phyloP scores from a whole-genome alignment of 2,329 filamentous ascomycete genomes.

The Sphaceloma murrayae region DNA sequence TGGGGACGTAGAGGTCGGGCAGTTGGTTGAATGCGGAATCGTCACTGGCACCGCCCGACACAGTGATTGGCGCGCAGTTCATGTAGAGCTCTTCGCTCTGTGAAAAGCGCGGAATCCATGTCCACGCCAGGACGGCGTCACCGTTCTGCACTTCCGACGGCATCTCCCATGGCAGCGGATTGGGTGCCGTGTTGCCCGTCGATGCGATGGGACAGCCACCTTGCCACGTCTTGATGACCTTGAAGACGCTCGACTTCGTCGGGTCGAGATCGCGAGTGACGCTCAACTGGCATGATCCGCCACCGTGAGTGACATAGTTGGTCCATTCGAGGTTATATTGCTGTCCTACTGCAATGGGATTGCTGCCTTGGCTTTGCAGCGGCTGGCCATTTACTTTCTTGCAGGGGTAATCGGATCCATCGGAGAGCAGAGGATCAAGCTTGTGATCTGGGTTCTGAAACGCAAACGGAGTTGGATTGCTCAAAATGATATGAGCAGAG shows the following conservation, averaged over 20 bases:
- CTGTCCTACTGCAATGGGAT: not conserved
- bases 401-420: conserved; percentile 12
- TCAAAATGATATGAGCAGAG: conserved; percentile 4
- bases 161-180: conserved; percentile 61
- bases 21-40: conserved; percentile 42
- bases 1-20: conserved; percentile 48
- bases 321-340: conserved; percentile 5
- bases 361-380: conserved; percentile 3
- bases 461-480: conserved; percentile 1
- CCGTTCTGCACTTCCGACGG: conserved; percentile 65
- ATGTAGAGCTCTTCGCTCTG: conserved; percentile 95
- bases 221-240: conserved; percentile 79
- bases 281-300: conserved; percentile 81
- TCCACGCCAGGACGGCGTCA: conserved; percentile 72
- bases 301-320: conserved; percentile 53
- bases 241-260: conserved; percentile 59
- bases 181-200: conserved; percentile 32
- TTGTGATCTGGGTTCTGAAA: conserved; percentile 11
- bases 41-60: conserved; percentile 42
- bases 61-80: conserved; percentile 72
- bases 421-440: not conserved
- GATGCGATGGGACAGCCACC: conserved; percentile 65
- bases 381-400: conserved; percentile 8
- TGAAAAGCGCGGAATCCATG: conserved; percentile 62
- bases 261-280: conserved; percentile 68